These are phyloP conservation scores for Annulohypoxylon nitens DNA, from an alignment of 495 filamentous ascomycete genomes.

Conservation along the genomic window DNA sequence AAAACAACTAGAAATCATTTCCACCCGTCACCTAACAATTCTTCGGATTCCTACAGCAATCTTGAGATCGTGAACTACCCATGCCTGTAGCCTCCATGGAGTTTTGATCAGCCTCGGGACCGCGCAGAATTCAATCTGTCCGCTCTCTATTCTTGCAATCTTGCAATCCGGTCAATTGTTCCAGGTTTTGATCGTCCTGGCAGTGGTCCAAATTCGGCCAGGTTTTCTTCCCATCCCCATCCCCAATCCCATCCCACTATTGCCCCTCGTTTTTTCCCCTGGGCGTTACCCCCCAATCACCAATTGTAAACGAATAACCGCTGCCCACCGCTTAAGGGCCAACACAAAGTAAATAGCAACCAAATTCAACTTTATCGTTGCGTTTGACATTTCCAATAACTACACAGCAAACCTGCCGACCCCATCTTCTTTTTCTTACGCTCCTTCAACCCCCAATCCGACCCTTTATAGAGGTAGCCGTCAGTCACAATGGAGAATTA, in stretches of 20 bases:
- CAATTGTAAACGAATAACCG: slow-evolving; percentile 1
- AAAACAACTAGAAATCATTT: slow-evolving; percentile 46
- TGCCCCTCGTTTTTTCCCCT: slow-evolving; percentile 43
- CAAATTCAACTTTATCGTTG: slow-evolving; percentile 24
- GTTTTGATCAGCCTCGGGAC: slow-evolving; percentile 38
- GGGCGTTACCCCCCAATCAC: slow-evolving; percentile 36
- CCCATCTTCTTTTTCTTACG: slow-evolving; percentile 29
- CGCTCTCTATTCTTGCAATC: slow-evolving; percentile 20
- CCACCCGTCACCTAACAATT: slow-evolving; percentile 23
- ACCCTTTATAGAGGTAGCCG: slow-evolving; percentile 6
- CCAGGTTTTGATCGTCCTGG: slow-evolving; percentile 9
- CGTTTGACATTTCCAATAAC: slow-evolving; percentile 19
- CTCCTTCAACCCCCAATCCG: slow-evolving; percentile 27
- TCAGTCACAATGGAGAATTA: slow-evolving; percentile 89
- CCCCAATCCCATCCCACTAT: slow-evolving; percentile 12
- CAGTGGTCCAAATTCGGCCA: neutral
- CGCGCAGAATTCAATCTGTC: slow-evolving; percentile 41
- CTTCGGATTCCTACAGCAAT: slow-evolving; percentile 10
- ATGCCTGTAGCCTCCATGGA: slow-evolving; percentile 30
- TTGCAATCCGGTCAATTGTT: neutral
- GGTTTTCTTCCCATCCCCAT: slow-evolving; percentile 25
- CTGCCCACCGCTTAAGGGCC: slow-evolving; percentile 13
- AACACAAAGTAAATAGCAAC: slow-evolving; percentile 42
- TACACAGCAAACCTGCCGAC: slow-evolving; percentile 4
- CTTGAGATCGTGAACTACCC: slow-evolving; percentile 12